Evolutionary conservation across 2,329 filamentous ascomycete genomes (phyloP).

Genomic region (Beauveria sp.): DNA sequence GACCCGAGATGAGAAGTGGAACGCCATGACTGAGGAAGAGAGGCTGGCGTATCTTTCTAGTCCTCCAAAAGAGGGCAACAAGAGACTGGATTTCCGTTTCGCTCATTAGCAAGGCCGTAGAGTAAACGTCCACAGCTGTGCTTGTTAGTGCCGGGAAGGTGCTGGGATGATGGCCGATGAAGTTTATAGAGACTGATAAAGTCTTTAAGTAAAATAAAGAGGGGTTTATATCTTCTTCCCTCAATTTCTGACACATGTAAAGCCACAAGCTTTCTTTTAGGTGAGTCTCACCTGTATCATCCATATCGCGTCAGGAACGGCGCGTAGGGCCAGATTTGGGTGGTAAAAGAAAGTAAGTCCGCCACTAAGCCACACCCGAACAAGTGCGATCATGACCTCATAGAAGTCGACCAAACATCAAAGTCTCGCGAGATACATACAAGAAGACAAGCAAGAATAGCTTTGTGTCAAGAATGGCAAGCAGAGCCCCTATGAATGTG

Average conservation of each 20-base stretch:
- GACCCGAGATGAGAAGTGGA: slow-evolving; percentile 36
- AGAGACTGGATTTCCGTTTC: slow-evolving; percentile 36
- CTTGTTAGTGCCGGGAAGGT: background rate
- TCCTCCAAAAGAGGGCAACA: slow-evolving; percentile 37
- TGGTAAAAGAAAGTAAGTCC: background rate
- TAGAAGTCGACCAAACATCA: background rate
- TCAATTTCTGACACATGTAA: no score
- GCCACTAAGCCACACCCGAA: slow-evolving; percentile 11
- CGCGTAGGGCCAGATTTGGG: no score
- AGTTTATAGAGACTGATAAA: background rate
- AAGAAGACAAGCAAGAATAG: background rate
- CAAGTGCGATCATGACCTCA: background rate
- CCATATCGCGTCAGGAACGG: no score
- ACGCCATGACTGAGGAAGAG: slow-evolving; percentile 36
- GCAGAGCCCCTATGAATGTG: slow-evolving; percentile 42
- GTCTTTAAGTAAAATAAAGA: no score
- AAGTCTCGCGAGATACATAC: background rate
- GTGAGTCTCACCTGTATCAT: no score
- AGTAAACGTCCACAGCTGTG: background rate
- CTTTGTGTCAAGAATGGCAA: slow-evolving; percentile 23
- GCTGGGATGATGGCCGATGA: no score
- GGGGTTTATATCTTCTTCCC: no score
- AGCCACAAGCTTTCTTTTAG: no score
- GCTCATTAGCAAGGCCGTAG: slow-evolving; percentile 18
- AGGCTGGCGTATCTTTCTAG: slow-evolving; percentile 25